phyloP scores from a whole-genome alignment of 768 basidiomycete genomes.

The Butyriboletus loyo region DNA sequence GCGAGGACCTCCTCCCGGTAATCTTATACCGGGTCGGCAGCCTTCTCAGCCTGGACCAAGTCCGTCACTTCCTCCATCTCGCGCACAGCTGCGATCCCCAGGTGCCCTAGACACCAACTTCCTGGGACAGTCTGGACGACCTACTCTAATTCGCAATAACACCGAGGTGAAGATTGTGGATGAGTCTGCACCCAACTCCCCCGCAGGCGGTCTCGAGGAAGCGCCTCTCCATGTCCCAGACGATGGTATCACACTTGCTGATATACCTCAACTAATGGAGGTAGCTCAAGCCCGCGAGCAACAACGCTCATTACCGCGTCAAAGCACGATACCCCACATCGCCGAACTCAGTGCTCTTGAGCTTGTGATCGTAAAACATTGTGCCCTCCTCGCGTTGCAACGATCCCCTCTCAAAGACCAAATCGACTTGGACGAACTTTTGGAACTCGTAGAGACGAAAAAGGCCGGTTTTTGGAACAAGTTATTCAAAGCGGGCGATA shows the following conservation, averaged over 20 bases:
- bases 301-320: conserved; percentile 75
- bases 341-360: conserved; percentile 84
- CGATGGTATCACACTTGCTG: conserved; percentile 88
- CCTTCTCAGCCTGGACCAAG: conserved; percentile 32
- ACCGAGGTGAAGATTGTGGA: conserved; percentile 89
- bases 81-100: conserved; percentile 40
- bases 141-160: conserved; percentile 72
- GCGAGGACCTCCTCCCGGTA: conserved; percentile 36
- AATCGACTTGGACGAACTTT: conserved; percentile 87
- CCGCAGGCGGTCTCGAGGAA: conserved; percentile 51
- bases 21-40: conserved; percentile 35
- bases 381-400: conserved; percentile 76
- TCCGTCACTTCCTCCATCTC: conserved; percentile 33
- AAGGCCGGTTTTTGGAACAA: conserved; percentile 97
- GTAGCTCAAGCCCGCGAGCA: conserved; percentile 89
- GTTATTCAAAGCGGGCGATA: conserved; percentile 85
- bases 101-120: conserved; percentile 35
- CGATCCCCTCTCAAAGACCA: conserved; percentile 76
- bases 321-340: conserved; percentile 77
- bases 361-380: conserved; percentile 87
- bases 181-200: conserved; percentile 71
- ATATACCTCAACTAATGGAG: conserved; percentile 91
- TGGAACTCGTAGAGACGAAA: conserved; percentile 90
- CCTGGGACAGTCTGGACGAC: conserved; percentile 52
- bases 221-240: conserved; percentile 45